A percentile compares a stretch with the other conserved stretches of the same genome.
Evolutionary conservation across 2,329 filamentous ascomycete genomes (phyloP).

Genomic region (Capronia coronata): DNA sequence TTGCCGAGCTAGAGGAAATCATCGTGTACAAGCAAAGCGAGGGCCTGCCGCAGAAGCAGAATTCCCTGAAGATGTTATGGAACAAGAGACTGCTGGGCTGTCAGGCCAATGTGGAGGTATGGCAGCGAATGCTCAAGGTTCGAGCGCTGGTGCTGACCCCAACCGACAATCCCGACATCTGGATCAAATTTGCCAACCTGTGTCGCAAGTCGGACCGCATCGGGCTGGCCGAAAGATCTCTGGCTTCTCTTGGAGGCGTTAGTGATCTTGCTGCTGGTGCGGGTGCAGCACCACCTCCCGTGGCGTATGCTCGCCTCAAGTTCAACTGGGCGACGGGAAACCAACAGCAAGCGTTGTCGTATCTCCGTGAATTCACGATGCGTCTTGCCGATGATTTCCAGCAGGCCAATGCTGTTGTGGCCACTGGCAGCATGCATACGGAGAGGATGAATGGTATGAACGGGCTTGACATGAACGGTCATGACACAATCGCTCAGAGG

Average conservation of each 20-base stretch:
- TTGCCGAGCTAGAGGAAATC: conserved; percentile 95
- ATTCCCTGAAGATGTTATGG: conserved; percentile 89
- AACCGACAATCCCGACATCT: conserved; percentile 94
- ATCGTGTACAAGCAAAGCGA: conserved; percentile 92
- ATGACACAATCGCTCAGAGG: conserved; percentile 36
- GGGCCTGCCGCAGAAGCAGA: conserved; percentile 74
- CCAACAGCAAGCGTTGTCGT: conserved; percentile 56
- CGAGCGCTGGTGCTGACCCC: conserved; percentile 86
- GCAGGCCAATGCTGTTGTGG: conserved; percentile 38
- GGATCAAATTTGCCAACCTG: conserved; percentile 98
- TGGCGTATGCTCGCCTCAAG: conserved; percentile 95
- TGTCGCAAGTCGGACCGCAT: conserved; percentile 94
- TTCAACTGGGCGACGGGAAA: conserved; percentile 84
- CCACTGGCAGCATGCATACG: conserved; percentile 40
- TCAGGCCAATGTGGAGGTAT: conserved; percentile 94
- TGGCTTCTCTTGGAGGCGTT: conserved; percentile 79
- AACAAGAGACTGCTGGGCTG: conserved; percentile 90
- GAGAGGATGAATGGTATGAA: conserved; percentile 41
- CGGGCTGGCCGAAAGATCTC: conserved; percentile 88
- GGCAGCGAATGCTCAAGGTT: conserved; percentile 96
- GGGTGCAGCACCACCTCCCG: conserved; percentile 57
- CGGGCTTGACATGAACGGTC: conserved; percentile 34
- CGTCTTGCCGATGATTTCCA: conserved; percentile 54
- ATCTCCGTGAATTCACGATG: conserved; percentile 56
- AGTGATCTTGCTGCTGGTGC: conserved; percentile 29